Evolutionary conservation across 2,329 filamentous ascomycete species (phyloP).

Genomic region (Purpureocillium lavendulum): DNA sequence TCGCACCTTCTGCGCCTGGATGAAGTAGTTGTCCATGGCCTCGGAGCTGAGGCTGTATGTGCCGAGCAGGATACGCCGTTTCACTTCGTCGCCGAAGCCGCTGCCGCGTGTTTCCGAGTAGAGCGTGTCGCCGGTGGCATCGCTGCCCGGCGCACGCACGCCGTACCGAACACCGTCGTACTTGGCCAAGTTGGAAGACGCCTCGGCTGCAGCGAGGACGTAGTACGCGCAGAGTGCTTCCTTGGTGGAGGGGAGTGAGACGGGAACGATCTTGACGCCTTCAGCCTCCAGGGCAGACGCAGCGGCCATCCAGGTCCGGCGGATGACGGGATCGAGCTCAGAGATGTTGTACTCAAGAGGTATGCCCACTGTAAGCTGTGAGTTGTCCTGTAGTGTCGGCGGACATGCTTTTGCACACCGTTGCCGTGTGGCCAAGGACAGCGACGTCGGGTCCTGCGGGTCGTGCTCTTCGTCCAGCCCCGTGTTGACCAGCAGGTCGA

Average conservation of each 20-base stretch:
- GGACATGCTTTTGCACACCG: conserved; percentile 28
- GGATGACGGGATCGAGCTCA: conserved; percentile 65
- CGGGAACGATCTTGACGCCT: conserved; percentile 65
- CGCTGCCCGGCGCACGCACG: conserved; percentile 38
- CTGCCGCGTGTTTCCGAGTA: conserved; percentile 68
- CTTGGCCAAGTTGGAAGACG: conserved; percentile 90
- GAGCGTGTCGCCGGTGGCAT: conserved; percentile 53
- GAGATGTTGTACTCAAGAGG: conserved; percentile 79
- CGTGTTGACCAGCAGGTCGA: conserved; percentile 41
- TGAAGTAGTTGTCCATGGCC: conserved; percentile 93
- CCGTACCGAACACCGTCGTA: conserved; percentile 97
- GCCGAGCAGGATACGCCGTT: conserved; percentile 78
- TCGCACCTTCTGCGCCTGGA: conserved; percentile 84
- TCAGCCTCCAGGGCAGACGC: conserved; percentile 49
- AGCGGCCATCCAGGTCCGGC: conserved; percentile 57
- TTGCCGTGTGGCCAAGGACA: conserved; percentile 47
- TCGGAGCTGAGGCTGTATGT: conserved; percentile 84
- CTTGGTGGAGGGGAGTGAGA: conserved; percentile 76
- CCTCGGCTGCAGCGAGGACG: conserved; percentile 88
- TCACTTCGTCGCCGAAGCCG: conserved; percentile 78
- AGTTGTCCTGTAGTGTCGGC: conserved; percentile 14
- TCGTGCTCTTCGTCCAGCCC: conserved; percentile 50
- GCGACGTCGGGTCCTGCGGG: conserved; percentile 64
- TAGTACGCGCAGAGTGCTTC: conserved; percentile 91
- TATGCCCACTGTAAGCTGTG: conserved; percentile 42